Percentiles rank a stretch among this genome's conserved stretches.
phyloP scores from a whole-genome alignment of 352 stramenopile species.

The Thraustochytrium striatum region DNA sequence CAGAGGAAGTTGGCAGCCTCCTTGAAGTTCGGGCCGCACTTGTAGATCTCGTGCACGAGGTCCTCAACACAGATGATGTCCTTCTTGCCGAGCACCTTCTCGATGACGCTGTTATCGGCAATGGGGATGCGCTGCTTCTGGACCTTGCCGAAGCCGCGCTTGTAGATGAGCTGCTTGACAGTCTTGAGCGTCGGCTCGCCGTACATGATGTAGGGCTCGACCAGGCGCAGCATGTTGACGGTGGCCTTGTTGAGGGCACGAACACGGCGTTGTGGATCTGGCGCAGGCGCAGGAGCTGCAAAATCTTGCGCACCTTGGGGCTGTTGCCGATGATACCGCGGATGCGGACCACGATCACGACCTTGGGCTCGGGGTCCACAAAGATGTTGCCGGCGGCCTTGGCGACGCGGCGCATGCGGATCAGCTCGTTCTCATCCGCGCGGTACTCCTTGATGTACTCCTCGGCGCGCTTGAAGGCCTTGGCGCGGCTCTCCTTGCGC shows the following conservation, averaged over 20 bases:
- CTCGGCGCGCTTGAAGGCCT: constrained; percentile 86
- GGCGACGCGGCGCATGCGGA: constrained; percentile 89
- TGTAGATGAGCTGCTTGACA: constrained; percentile 97
- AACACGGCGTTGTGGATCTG: constrained; percentile 99
- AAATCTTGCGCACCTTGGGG: constrained; percentile 81
- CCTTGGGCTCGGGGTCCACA: constrained; percentile 93
- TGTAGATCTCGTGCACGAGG: constrained; percentile 99
- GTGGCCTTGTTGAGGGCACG: constrained; percentile 98
- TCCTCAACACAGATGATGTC: constrained; percentile 98
- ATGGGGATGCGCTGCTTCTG: constrained; percentile 94
- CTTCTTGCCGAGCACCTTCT: constrained; percentile 86
- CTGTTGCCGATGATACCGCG: constrained; percentile 85
- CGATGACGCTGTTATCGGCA: constrained; percentile 92
- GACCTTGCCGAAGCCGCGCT: constrained; percentile 98
- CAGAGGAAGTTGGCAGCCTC: constrained; percentile 98
- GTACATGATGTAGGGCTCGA: constrained; percentile 68
- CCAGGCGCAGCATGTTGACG: constrained; percentile 92
- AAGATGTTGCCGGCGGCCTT: constrained; percentile 93
- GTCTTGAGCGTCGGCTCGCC: constrained; percentile 96
- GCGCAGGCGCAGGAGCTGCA: constrained; percentile 97
- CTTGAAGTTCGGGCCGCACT: constrained; percentile 98
- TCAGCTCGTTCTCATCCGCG: constrained; percentile 81
- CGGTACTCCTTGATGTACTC: constrained; percentile 98
- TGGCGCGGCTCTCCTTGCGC: constrained; percentile 40
- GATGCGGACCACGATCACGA: constrained; percentile 96